A percentile compares a stretch with the other conserved stretches of the same genome.
Evolutionary conservation across 2,329 filamentous ascomycete genomes (phyloP).

Genomic region (Metarhizium robertsii): DNA sequence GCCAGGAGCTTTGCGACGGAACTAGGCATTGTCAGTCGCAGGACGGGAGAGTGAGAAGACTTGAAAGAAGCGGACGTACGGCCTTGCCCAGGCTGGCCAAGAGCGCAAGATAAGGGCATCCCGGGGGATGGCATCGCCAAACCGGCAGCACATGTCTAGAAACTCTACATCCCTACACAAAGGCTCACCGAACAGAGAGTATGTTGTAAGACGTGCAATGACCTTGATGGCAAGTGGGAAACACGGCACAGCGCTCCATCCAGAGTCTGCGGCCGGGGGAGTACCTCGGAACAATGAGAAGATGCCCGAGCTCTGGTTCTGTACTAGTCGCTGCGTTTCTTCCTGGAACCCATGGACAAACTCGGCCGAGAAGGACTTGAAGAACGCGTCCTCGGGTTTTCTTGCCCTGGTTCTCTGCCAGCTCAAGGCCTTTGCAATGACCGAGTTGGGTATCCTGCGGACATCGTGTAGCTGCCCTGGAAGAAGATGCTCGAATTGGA

Average conservation of each 20-base stretch:
- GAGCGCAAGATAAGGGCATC: constrained; percentile 8
- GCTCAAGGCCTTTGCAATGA: constrained; percentile 9
- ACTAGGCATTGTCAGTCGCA: background rate
- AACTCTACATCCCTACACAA: constrained; percentile 7
- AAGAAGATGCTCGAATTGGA: constrained; percentile 8
- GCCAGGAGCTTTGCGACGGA: constrained; percentile 3
- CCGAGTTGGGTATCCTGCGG: constrained; percentile 6
- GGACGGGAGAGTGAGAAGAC: background rate
- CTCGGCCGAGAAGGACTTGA: constrained; percentile 8
- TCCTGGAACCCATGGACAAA: constrained; percentile 6
- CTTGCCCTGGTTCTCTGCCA: constrained; percentile 9
- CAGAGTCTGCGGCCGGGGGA: background rate
- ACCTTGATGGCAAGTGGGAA: constrained; percentile 9
- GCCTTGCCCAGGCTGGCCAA: constrained; percentile 3
- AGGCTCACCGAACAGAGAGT: constrained; percentile 7
- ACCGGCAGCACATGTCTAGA: constrained; percentile 7
- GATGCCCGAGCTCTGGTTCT: background rate
- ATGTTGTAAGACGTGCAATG: constrained; percentile 8
- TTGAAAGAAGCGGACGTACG: background rate
- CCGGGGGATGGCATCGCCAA: constrained; percentile 7
- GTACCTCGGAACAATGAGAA: background rate
- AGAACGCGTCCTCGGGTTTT: constrained; percentile 8
- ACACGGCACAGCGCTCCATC: constrained; percentile 7
- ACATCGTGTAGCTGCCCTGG: constrained; percentile 6
- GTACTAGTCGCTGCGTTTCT: background rate